Base-by-base conservation (phyloP, 106 monocot genomes). In the Posidonia australis region DNA sequence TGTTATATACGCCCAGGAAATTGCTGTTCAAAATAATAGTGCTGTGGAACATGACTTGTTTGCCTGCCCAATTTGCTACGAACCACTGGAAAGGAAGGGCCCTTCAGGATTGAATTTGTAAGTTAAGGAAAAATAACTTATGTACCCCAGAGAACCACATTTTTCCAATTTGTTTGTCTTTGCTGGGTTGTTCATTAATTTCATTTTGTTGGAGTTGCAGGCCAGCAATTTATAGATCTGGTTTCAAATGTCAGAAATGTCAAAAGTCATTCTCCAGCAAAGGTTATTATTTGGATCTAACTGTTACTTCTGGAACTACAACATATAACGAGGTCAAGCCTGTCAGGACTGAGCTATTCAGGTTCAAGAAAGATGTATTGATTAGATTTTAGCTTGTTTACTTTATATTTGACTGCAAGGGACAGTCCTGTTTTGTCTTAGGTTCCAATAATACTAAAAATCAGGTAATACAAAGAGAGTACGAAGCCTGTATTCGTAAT, bases 61-160 rank as follows among this genome's bases (percentile, higher is more conserved):
- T 58, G 71, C 87, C 24, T 96, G 96, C 69, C 96, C 96, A 66
- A 84, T 96, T 60, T 96, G 96, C 67, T 96, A 87, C 64, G 82
- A 80, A 58, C 90, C 87, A 44, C 51, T 96, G 60, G 77, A 79
- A 73, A 81, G 90, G 60, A 96, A 87, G 76, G 96, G 96, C 0
- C 96, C 96, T 67, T 23, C 84, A 18, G 96, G 96, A 23, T 66
- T 96, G 43, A 96, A 84, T 57, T 51, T 96, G 96, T 90, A 72
- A 79, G 92, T 58, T 54, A 64, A 58, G 24, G n/a, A 47, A 44
- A 16, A 25, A 41, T 44, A 27, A n/a, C 29, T 11, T 61, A 13
- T 52, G 17, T 25, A 45, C 6, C 21, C 46, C 14, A 9, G 10
- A 36, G 36, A 36, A 36, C 36, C 36, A 36, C 7, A 36, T 4